Conservation (phyloP, 1,284 basidiomycete species). For the Cutaneotrichosporon sp. region DNA sequence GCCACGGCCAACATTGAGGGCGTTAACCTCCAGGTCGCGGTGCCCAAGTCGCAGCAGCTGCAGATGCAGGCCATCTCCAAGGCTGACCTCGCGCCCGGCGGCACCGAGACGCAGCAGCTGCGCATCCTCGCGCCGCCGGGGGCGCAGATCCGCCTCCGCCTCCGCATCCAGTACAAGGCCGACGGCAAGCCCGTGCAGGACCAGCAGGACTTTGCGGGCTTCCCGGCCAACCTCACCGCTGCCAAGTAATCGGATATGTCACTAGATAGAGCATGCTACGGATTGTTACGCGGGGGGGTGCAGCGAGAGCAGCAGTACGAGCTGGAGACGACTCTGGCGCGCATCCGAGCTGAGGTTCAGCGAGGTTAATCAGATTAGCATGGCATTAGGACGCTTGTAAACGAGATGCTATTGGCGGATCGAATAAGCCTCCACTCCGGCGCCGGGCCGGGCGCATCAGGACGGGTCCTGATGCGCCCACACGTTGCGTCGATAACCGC, state of each 20-base stretch:
- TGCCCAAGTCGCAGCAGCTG: constrained; percentile 97
- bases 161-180: constrained; percentile 77
- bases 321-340: too few relatives aligned
- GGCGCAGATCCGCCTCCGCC: constrained; percentile 77
- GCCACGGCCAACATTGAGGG: constrained; percentile 63
- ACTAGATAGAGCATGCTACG: constrained; percentile 8
- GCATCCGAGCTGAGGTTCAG: too few relatives aligned
- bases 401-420: background rate
- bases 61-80: constrained; percentile 99
- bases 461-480: background rate
- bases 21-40: constrained; percentile 95
- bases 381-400: background rate
- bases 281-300: constrained; percentile 1
- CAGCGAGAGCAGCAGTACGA: too few relatives aligned
- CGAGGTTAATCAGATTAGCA: too few relatives aligned
- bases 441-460: constrained; percentile 5
- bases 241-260: constrained; percentile 25
- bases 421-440: background rate
- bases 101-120: constrained; percentile 92
- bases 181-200: constrained; percentile 76
- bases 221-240: constrained; percentile 74
- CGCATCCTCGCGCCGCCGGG: constrained; percentile 83
- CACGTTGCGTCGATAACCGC: background rate
- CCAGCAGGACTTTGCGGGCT: constrained; percentile 91
- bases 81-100: constrained; percentile 71